A percentile compares a stretch with the other conserved stretches of the same genome.
phyloP scores from a whole-genome alignment of 306 rosid genomes.

The Vigna mungo region DNA sequence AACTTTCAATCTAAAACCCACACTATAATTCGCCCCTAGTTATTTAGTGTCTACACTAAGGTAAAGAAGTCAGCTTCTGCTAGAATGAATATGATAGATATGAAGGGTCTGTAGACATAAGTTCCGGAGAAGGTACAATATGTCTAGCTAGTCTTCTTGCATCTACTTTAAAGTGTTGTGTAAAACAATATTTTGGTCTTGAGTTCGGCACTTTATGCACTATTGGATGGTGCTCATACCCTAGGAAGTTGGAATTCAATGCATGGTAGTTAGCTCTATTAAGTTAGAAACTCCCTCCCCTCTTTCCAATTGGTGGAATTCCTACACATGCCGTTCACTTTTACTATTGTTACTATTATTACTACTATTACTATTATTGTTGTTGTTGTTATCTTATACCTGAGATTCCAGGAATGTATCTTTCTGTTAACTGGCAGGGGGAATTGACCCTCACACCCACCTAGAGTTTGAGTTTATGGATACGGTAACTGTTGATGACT shows the following conservation, averaged over 20 bases:
- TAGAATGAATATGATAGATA: background rate
- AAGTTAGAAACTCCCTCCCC: background rate
- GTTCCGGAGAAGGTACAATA: background rate
- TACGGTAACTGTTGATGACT: slow-evolving; percentile 70
- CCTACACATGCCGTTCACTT: slow-evolving; percentile 5
- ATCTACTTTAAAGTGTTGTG: slow-evolving; percentile 18
- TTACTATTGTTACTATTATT: too few relatives aligned
- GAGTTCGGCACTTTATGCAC: slow-evolving; percentile 11
- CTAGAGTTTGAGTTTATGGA: slow-evolving; percentile 76
- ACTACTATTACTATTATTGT: too few relatives aligned
- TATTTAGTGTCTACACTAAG: background rate
- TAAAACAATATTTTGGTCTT: slow-evolving; percentile 14
- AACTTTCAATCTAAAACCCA: slow-evolving; percentile 23
- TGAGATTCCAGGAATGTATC: slow-evolving; percentile 20
- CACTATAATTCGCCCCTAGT: background rate
- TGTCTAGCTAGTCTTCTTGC: slow-evolving; percentile 17
- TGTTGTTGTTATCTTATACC: background rate
- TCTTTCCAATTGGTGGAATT: slow-evolving; percentile 16
- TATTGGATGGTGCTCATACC: slow-evolving; percentile 1
- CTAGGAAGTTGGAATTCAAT: slow-evolving; percentile 26
- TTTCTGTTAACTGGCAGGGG: slow-evolving; percentile 68
- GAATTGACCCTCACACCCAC: slow-evolving; percentile 98
- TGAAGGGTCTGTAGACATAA: background rate
- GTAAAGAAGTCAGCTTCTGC: slow-evolving; percentile 17
- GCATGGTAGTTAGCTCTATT: background rate